These are phyloP conservation scores for Monosporascus sp. DNA, from an alignment of 2,329 filamentous ascomycete species.

Conservation along the genomic window DNA sequence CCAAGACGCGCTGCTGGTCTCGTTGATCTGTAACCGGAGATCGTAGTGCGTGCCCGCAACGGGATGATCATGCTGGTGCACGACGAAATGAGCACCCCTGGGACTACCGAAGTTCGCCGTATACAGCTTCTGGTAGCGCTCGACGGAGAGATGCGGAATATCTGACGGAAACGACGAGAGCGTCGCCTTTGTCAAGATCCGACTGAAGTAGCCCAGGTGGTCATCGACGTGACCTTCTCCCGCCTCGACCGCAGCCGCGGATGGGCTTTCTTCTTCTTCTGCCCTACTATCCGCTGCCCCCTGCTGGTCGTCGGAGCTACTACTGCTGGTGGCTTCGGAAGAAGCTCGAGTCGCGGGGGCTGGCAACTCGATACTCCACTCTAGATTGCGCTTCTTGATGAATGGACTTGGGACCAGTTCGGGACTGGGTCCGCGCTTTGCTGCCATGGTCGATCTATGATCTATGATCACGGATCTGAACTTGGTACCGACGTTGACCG, in stretches of 20 bases:
- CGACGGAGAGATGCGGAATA: slow-evolving; percentile 28
- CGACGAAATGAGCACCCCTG: slow-evolving; percentile 53
- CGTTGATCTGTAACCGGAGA: slow-evolving; percentile 63
- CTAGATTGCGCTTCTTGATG: slow-evolving; percentile 40
- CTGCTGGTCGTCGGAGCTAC: slow-evolving; percentile 7
- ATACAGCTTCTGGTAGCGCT: slow-evolving; percentile 32
- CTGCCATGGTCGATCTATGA: slow-evolving; percentile 13
- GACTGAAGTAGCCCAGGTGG: slow-evolving; percentile 34
- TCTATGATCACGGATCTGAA: no score
- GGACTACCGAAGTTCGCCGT: slow-evolving; percentile 21
- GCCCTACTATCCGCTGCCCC: neutral
- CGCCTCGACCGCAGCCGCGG: slow-evolving; percentile 35
- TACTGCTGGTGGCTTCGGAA: slow-evolving; percentile 5
- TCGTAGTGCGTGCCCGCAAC: slow-evolving; percentile 65
- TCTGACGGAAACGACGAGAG: slow-evolving; percentile 13
- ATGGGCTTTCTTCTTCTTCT: slow-evolving; percentile 10
- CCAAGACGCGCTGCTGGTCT: slow-evolving; percentile 59
- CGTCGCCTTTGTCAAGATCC: slow-evolving; percentile 23
- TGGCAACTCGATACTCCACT: slow-evolving; percentile 33
- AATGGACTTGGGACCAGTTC: slow-evolving; percentile 38
- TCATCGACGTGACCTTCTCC: slow-evolving; percentile 30
- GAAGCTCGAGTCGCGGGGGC: slow-evolving; percentile 1
- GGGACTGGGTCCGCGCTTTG: slow-evolving; percentile 27
- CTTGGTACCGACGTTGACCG: no score
- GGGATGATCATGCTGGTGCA: slow-evolving; percentile 71